Conservation (phyloP, 495 filamentous ascomycete genomes). For the Lophium mytilinum region DNA sequence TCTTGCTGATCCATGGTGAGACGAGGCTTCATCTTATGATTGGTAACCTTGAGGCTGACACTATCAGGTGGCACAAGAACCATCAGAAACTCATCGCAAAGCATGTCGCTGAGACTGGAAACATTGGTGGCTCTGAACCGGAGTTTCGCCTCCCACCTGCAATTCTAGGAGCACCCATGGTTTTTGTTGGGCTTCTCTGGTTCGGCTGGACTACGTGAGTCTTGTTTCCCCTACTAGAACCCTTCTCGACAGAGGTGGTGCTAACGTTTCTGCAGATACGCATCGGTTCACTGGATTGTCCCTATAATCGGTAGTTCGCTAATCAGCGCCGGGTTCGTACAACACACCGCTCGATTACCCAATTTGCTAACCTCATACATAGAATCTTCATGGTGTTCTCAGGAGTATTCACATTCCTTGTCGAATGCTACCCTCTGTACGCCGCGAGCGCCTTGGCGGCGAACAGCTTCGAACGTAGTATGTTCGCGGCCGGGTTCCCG, state of each 20-base stretch:
- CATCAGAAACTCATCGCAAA: constrained; percentile 54
- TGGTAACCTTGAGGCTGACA: no score
- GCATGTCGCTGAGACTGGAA: constrained; percentile 43
- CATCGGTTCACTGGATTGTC: constrained; percentile 28
- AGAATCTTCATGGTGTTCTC: constrained; percentile 46
- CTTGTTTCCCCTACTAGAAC: no score
- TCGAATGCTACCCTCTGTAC: constrained; percentile 70
- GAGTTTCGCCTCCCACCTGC: constrained; percentile 80
- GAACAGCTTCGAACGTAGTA: constrained; percentile 72
- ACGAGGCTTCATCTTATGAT: no score
- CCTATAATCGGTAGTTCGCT: constrained; percentile 1
- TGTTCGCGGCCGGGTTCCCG: constrained; percentile 72
- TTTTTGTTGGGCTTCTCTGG: constrained; percentile 68
- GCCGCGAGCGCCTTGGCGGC: constrained; percentile 80
- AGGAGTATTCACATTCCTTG: constrained; percentile 86
- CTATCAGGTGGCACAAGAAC: constrained; percentile 43
- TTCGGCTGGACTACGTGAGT: constrained; percentile 31
- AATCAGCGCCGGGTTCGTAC: constrained; percentile 1
- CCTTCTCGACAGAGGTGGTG: no score
- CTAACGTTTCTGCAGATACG: background rate
- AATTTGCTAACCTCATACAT: no score
- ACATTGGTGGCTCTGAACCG: constrained; percentile 56
- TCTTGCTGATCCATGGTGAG: constrained; percentile 52
- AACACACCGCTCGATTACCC: no score
- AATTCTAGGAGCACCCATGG: constrained; percentile 64